These are phyloP conservation scores for Borealophlyctis nickersoniae DNA, from an alignment of 192 early-diverging fungal species.

Conservation along the genomic window DNA sequence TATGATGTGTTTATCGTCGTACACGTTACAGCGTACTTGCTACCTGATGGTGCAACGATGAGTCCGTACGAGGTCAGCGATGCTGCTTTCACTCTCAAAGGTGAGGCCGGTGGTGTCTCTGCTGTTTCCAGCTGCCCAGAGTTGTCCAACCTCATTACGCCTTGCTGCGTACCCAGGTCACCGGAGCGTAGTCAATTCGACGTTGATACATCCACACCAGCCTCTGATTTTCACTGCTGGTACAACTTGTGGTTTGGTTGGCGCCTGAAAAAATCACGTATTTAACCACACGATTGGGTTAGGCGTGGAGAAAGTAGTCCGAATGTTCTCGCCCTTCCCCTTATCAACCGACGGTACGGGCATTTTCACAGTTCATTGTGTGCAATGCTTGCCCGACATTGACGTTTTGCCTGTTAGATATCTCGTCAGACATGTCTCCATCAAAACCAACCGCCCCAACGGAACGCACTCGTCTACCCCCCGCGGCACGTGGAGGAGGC, in stretches of 20 bases:
- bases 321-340: constrained; percentile 17
- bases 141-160: too few species aligned
- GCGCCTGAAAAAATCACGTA: too few species aligned
- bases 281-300: too few species aligned
- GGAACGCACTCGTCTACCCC: neutral
- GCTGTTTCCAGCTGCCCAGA: too few species aligned
- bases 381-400: too few species aligned
- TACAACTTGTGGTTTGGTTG: neutral
- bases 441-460: neutral
- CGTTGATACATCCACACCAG: neutral
- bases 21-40: too few species aligned
- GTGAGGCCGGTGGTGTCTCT: neutral
- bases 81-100: constrained; percentile 9
- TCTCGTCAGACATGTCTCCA: neutral
- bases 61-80: constrained; percentile 6
- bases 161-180: constrained; percentile 11
- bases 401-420: neutral
- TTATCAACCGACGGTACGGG: neutral
- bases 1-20: too few species aligned
- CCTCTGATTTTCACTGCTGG: constrained; percentile 13
- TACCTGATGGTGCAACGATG: neutral
- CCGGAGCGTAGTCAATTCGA: constrained; percentile 20
- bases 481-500: neutral
- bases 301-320: constrained; percentile 15
- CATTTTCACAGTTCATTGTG: neutral